Base-by-base conservation (phyloP, 1,139 yeast genomes). In the Wickerhamiella infanticola region DNA sequence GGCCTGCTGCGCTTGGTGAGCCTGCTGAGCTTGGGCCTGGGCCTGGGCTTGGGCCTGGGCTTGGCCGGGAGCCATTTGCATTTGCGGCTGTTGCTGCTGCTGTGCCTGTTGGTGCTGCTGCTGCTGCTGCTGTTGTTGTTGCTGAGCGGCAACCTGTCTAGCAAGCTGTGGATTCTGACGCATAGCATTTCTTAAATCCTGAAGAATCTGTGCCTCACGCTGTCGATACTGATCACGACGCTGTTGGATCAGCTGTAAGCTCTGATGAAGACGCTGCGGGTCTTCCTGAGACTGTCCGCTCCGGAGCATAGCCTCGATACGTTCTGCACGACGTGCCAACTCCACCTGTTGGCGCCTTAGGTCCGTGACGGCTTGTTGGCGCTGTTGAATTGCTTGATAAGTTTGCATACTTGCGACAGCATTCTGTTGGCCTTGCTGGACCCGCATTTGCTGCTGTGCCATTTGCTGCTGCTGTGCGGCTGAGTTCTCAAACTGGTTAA, bases 201-300 rank as follows among this genome's bases (percentile, higher is more conserved):
- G 58, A 43, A 55, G 53, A 42, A 58, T 51, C 45, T 42, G 53
- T 41, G 41, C 48, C 46, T 57, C 59, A 44, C 52, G 59, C 45
- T 46, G 50, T 35, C 52, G 47, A 18, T 48, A 47, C 44, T 49
- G 49, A 7, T 52, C 55, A 13, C 50, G 51, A 9, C 50, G 47
- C 23, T 27, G 24, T 11, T 46, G 45, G 42, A 48, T 27, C 33
- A 24, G 25, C 39, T 36, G 42, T n/a, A 53, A 37, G 43, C 45
- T 46, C 33, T 51, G 47, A 41, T 46, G 53, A 26, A 49, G 25
- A 23, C 48, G 49, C 48, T 53, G 49, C 33, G 47, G 41, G 24
- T 43, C 50, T 11, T 38, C 9, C 24, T 41, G 42, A 8, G 33
- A 38, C 2, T 35, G 35, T 3, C 52, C 48, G 42, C 44, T 41